Conservation (phyloP, 257 asterid species). For the Cynanchum wilfordii region DNA sequence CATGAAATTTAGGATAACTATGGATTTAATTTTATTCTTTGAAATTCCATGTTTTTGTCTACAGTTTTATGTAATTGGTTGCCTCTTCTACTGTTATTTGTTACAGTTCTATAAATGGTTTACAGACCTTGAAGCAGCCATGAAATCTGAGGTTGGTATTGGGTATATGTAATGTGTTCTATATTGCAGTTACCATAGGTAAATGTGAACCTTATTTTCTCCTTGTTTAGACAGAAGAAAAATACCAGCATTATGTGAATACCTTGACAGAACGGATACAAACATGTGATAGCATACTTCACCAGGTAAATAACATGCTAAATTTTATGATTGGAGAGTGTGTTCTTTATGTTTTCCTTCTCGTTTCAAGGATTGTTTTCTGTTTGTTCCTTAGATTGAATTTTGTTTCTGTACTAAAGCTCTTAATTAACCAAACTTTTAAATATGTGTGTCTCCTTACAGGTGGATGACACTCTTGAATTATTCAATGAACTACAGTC, state of each 20-base stretch:
- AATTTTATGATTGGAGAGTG: neutral
- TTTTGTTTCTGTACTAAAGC: slow-evolving; percentile 11
- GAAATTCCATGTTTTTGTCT: neutral
- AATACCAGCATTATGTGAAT: slow-evolving; percentile 93
- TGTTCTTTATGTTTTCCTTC: slow-evolving; percentile 6
- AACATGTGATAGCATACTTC: slow-evolving; percentile 86
- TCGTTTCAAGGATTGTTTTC: neutral
- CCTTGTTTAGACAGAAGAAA: slow-evolving; percentile 76
- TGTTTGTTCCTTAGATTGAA: slow-evolving; percentile 10
- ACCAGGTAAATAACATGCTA: slow-evolving; percentile 48
- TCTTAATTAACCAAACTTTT: slow-evolving; percentile 18
- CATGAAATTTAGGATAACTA: neutral
- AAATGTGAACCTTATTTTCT: slow-evolving; percentile 15
- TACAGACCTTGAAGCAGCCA: slow-evolving; percentile 92
- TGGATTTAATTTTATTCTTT: neutral
- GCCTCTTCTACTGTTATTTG: slow-evolving; percentile 13
- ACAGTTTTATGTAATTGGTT: neutral
- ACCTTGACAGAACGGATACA: slow-evolving; percentile 80
- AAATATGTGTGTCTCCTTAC: slow-evolving; percentile 27
- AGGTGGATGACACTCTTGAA: slow-evolving; percentile 98
- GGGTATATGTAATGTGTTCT: slow-evolving; percentile 11
- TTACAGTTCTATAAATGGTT: slow-evolving; percentile 98
- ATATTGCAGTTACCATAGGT: neutral
- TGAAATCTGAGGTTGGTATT: slow-evolving; percentile 91
- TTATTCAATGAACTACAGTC: slow-evolving; percentile 83